Evolutionary conservation across 2,329 filamentous ascomycete genomes (phyloP).

Genomic region (Gaeumannomyces tritici): DNA sequence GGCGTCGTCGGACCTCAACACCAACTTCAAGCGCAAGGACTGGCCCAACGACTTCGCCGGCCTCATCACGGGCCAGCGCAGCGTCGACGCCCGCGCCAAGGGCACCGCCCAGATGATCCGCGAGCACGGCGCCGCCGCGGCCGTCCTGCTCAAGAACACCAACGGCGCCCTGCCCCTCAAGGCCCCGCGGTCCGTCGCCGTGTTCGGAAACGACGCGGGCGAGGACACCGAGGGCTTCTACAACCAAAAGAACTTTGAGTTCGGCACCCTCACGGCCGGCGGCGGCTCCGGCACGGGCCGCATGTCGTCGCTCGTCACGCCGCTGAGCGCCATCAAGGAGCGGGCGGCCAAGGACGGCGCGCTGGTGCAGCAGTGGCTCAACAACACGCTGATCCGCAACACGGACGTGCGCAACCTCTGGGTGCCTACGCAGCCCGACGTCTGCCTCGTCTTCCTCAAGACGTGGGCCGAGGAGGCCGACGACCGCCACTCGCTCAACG

Average conservation of each 20-base stretch:
- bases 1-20: conserved; percentile 37
- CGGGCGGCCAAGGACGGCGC: conserved; percentile 43
- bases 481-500: conserved; percentile 57
- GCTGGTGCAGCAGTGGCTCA: conserved; percentile 37
- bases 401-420: conserved; percentile 33
- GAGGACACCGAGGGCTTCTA: conserved; percentile 57
- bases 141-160: conserved; percentile 65
- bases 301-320: conserved; percentile 33
- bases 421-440: conserved; percentile 42
- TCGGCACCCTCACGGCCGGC: conserved; percentile 45
- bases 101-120: conserved; percentile 46
- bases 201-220: conserved; percentile 51
- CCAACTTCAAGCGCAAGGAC: conserved; percentile 35
- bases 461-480: conserved; percentile 64
- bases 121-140: conserved; percentile 46
- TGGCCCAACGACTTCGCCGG: conserved; percentile 25
- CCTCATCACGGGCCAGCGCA: not conserved
- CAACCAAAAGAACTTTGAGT: conserved; percentile 54
- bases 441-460: conserved; percentile 58
- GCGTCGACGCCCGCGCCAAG: conserved; percentile 31
- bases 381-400: conserved; percentile 30
- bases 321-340: conserved; percentile 43
- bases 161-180: conserved; percentile 50
- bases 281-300: conserved; percentile 48
- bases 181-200: conserved; percentile 44